Evolutionary conservation across 768 basidiomycete species (phyloP).

Genomic region (Boletus huronensis): DNA sequence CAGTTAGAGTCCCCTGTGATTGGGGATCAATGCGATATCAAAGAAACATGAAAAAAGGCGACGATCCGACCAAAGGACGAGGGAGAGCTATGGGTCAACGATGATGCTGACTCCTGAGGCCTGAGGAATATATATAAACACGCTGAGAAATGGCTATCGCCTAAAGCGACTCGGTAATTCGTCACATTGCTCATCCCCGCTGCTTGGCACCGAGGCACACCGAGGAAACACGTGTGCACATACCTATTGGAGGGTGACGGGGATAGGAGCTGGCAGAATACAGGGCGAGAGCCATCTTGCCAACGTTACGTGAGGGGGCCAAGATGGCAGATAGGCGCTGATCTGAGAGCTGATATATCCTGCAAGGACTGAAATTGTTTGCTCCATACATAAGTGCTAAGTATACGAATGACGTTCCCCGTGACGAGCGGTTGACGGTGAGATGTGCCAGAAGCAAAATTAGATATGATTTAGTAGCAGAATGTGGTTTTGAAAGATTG

Average conservation of each 20-base stretch:
- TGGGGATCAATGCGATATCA: conserved; percentile 10
- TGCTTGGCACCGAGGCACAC: conserved; percentile 15
- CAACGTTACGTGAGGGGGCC: conserved; percentile 19
- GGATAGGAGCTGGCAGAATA: conserved; percentile 5
- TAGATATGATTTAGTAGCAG: not conserved
- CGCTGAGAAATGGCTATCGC: conserved; percentile 8
- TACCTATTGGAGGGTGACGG: conserved; percentile 15
- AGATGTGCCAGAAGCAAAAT: not conserved
- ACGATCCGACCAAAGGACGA: conserved; percentile 1
- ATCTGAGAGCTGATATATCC: conserved; percentile 6
- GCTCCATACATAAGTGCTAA: not conserved
- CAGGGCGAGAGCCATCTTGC: conserved; percentile 18
- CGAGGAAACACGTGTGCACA: conserved; percentile 15
- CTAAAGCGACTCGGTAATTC: conserved; percentile 13
- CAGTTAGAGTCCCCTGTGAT: conserved; percentile 4
- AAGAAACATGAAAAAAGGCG: conserved; percentile 14
- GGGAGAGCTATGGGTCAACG: not conserved
- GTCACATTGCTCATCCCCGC: conserved; percentile 14
- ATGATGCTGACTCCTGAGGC: no score
- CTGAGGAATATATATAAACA: conserved; percentile 20
- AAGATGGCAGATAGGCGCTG: conserved; percentile 14
- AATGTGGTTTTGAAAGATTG: not conserved
- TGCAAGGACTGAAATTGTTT: not conserved
- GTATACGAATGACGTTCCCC: not conserved
- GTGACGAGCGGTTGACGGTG: not conserved